These are phyloP conservation scores for Picochlorum sp. DNA, from an alignment of 139 green algal genomes.

Conservation along the genomic window DNA sequence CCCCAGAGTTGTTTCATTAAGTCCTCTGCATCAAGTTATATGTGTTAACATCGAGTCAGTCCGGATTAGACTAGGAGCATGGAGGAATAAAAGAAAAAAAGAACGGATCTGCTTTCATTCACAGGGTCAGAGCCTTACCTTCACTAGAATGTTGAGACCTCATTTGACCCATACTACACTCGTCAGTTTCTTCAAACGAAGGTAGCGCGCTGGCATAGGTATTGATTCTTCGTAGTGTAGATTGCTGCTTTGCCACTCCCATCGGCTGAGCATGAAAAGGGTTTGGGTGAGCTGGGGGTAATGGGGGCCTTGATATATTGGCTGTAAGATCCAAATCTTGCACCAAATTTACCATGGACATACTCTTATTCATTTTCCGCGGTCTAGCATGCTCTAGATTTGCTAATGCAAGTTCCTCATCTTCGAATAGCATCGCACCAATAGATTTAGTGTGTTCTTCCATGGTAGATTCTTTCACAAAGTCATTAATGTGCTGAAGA, in stretches of 20 bases:
- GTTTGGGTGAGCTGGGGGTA: too few species aligned
- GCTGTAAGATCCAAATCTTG: not conserved
- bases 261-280: not conserved
- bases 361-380: constrained; percentile 20
- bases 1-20: not conserved
- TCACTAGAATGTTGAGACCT: not conserved
- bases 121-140: too few species aligned
- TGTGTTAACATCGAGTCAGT: too few species aligned
- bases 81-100: too few species aligned
- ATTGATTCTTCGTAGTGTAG: constrained; percentile 18
- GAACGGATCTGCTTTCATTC: too few species aligned
- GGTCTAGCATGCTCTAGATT: constrained; percentile 19
- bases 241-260: not conserved
- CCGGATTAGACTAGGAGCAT: too few species aligned
- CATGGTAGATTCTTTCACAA: not conserved
- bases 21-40: too few species aligned
- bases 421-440: constrained; percentile 7
- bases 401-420: constrained; percentile 17
- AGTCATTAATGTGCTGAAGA: not conserved
- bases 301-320: too few species aligned
- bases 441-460: not conserved
- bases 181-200: constrained; percentile 8
- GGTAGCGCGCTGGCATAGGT: constrained; percentile 16
- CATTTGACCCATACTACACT: not conserved
- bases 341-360: constrained; percentile 10